Evolutionary conservation across 2,329 filamentous ascomycete genomes (phyloP).

Genomic region (Colletotrichum tabaci): DNA sequence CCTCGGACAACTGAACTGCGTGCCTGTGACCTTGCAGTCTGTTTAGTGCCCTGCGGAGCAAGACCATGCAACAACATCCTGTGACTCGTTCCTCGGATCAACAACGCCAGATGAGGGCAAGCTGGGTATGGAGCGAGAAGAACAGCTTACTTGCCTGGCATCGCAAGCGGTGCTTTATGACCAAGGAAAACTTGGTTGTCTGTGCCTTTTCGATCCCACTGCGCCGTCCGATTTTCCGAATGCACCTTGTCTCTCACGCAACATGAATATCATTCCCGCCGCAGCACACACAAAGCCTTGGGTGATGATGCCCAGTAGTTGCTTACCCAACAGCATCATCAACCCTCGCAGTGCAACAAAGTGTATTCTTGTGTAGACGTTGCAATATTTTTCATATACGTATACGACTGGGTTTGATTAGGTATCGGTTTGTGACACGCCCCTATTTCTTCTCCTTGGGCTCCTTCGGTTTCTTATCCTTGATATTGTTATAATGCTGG

Average conservation of each 20-base stretch:
- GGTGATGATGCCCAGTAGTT: no score
- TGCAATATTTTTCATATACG: not conserved
- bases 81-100: no score
- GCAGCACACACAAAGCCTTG: not conserved
- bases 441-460: slow-evolving; percentile 59
- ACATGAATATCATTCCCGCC: not conserved
- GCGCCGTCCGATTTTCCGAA: no score
- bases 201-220: not conserved
- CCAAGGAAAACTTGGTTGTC: no score
- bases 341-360: not conserved
- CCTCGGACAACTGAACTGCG: not conserved
- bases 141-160: no score
- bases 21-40: not conserved
- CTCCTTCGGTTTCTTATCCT: slow-evolving; percentile 65
- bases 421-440: slow-evolving; percentile 43
- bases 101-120: no score
- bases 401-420: slow-evolving; percentile 6
- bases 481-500: slow-evolving; percentile 71
- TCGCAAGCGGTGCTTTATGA: no score
- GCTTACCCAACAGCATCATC: not conserved
- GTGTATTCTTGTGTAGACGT: not conserved
- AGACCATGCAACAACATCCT: not conserved
- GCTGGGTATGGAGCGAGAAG: no score
- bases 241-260: not conserved
- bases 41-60: not conserved